Percentiles rank a stretch among this genome's conserved stretches.
Conservation (phyloP, 352 stramenopile species). For the Thraustotheca clavata region DNA sequence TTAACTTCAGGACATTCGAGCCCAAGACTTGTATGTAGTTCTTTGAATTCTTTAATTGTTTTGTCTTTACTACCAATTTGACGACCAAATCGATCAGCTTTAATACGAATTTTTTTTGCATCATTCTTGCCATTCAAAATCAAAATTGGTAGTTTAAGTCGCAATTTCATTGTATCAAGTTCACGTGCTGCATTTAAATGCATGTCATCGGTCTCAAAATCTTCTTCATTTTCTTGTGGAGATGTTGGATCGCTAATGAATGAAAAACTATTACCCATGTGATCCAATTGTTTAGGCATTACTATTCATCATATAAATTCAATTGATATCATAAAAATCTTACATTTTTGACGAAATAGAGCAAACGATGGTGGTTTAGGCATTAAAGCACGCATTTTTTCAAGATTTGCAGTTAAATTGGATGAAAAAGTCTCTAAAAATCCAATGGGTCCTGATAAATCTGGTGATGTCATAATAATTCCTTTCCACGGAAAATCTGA, state of each 20-base stretch:
- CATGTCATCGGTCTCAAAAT: slow-evolving; percentile 3
- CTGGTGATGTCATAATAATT: slow-evolving; percentile 16
- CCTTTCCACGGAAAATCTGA: slow-evolving; percentile 18
- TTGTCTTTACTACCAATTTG: slow-evolving; percentile 5
- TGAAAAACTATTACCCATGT: slow-evolving; percentile 16
- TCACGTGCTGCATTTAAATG: slow-evolving; percentile 8
- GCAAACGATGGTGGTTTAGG: background rate
- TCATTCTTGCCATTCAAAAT: slow-evolving; percentile 14
- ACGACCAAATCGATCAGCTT: slow-evolving; percentile 6
- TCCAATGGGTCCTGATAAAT: slow-evolving; percentile 1
- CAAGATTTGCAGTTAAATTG: background rate
- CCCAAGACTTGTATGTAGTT: slow-evolving; percentile 9
- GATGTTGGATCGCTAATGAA: slow-evolving; percentile 16
- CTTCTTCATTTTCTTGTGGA: background rate
- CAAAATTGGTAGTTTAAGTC: slow-evolving; percentile 1
- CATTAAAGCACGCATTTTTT: background rate
- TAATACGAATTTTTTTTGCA: background rate
- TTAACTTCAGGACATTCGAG: slow-evolving; percentile 2
- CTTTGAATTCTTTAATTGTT: slow-evolving; percentile 13
- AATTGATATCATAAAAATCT: background rate
- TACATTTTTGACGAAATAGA: slow-evolving; percentile 9
- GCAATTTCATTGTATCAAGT: background rate
- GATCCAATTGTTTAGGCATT: background rate
- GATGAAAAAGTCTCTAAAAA: slow-evolving; percentile 6
- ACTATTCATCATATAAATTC: background rate